A percentile compares a stretch with the other conserved stretches of the same genome.
Evolutionary conservation across 352 stramenopile species (phyloP).

Genomic region (Globisporangium sylvaticum): DNA sequence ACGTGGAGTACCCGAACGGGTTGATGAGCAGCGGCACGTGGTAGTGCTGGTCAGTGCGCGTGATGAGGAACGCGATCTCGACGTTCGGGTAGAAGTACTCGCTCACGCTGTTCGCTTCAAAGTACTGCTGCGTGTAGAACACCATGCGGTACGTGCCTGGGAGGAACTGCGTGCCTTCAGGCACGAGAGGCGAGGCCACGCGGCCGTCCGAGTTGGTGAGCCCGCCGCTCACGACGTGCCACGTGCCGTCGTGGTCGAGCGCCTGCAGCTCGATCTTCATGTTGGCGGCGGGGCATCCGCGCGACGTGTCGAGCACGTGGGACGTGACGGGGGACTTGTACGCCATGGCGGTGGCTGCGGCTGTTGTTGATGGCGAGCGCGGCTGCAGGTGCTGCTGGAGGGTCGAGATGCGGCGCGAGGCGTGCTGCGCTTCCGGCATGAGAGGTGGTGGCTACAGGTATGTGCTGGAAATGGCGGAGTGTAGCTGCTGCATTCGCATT

Average conservation of each 20-base stretch:
- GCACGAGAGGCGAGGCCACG: slow-evolving; percentile 44
- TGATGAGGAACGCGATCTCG: slow-evolving; percentile 74
- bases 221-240: slow-evolving; percentile 42
- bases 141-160: slow-evolving; percentile 72
- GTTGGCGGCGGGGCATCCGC: slow-evolving; percentile 60
- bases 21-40: slow-evolving; percentile 89
- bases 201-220: slow-evolving; percentile 80
- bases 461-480: neutral
- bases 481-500: neutral
- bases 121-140: slow-evolving; percentile 83
- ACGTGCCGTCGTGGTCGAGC: slow-evolving; percentile 28
- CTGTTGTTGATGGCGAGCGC: neutral
- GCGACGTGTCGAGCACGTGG: slow-evolving; percentile 85
- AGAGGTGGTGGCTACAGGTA: neutral
- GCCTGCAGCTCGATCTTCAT: slow-evolving; percentile 69
- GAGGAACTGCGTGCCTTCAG: slow-evolving; percentile 31
- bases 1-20: slow-evolving; percentile 88
- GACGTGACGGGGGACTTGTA: slow-evolving; percentile 79
- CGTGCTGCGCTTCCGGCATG: slow-evolving; percentile 7
- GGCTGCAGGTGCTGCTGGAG: slow-evolving; percentile 29
- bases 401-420: slow-evolving; percentile 23
- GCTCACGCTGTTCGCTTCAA: slow-evolving; percentile 46
- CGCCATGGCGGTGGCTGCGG: slow-evolving; percentile 2
- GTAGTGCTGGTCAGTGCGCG: slow-evolving; percentile 74
- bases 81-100: slow-evolving; percentile 89